Base-by-base conservation (phyloP, 192 early-diverging fungal species). In the Coemansia sp. region DNA sequence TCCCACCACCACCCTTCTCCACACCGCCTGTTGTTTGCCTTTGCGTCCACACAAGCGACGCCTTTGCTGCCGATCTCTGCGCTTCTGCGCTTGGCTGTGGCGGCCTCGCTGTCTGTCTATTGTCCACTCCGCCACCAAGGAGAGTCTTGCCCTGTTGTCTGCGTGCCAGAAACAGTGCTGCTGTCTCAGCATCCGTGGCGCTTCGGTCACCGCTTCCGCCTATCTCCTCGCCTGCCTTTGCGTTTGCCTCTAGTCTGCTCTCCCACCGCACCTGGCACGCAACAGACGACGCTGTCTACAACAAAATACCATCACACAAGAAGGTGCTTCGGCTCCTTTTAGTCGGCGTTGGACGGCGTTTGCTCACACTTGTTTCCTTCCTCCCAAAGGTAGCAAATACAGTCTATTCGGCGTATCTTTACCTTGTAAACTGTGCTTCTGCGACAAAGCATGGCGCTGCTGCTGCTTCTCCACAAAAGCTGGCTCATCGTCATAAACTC, bases 201-300 rank as follows among this genome's bases (percentile, higher is more conserved):
- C 50, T 30, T 22, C 52, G 28, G 17, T 36, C 36, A 20, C 38
- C 36, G 34, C 50, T 23, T 20, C 38, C 36, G 34, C 50, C 14
- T 20, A 23, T 30, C 17, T 55, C 31, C 22, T 40, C n/a, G 20
- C 19, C 28, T 37, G 25, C 37, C 28, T 27, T 15, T 25, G 45
- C 19, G 2, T 40, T 48, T 45, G 14, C 34, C 22, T 50, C 53
- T 48, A 61, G 29, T 30, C 67, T 74, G 59, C 67, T 69, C 40
- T 69, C 73, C 58, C 73, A 69, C 37, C 73, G 62, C 15, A 62
- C 63, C 50, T 69, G 72, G 23, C 45, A 52, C 44, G 48, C 50
- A 33, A 44, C 62, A 28, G 55, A 23, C 14, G 50, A 13, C 53
- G 41, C 8, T 31, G 30, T 15, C 52, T 54, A 54, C 30, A 3